A percentile compares a stretch with the other conserved stretches of the same genome.
phyloP scores from a whole-genome alignment of 768 basidiomycete genomes.

The Ramaria sp. region DNA sequence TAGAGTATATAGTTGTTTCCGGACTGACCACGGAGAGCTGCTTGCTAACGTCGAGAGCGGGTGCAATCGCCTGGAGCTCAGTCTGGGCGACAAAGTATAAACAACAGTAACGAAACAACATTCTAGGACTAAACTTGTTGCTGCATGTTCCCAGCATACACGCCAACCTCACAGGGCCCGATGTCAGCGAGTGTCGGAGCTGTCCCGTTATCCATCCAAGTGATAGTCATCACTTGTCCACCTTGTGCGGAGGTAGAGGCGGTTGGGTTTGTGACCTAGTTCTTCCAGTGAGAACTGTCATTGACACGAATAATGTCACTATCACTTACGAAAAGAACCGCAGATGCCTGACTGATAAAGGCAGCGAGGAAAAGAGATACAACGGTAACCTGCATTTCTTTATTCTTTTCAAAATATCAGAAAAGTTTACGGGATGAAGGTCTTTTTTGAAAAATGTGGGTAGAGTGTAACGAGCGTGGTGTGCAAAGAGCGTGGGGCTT shows the following conservation, averaged over 20 bases:
- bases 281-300: constrained; percentile 10
- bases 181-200: constrained; percentile 40
- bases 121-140: constrained; percentile 39
- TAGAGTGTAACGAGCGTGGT: neutral
- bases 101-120: neutral
- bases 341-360: constrained; percentile 42
- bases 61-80: constrained; percentile 38
- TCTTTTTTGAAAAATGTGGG: too few relatives aligned
- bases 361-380: constrained; percentile 31
- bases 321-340: constrained; percentile 42
- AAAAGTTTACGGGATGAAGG: neutral
- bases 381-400: neutral
- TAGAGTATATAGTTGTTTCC: neutral
- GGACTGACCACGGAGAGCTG: neutral
- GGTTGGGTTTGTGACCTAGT: constrained; percentile 49
- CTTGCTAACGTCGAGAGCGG: constrained; percentile 38
- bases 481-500: neutral
- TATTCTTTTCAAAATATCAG: neutral
- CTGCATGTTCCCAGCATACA: constrained; percentile 51
- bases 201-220: constrained; percentile 47
- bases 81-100: constrained; percentile 30
- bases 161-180: constrained; percentile 38
- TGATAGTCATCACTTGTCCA: constrained; percentile 37
- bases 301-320: neutral
- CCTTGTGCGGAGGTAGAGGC: constrained; percentile 33